phyloP scores from a whole-genome alignment of 1,284 basidiomycete species.

The Puccinia hordei region DNA sequence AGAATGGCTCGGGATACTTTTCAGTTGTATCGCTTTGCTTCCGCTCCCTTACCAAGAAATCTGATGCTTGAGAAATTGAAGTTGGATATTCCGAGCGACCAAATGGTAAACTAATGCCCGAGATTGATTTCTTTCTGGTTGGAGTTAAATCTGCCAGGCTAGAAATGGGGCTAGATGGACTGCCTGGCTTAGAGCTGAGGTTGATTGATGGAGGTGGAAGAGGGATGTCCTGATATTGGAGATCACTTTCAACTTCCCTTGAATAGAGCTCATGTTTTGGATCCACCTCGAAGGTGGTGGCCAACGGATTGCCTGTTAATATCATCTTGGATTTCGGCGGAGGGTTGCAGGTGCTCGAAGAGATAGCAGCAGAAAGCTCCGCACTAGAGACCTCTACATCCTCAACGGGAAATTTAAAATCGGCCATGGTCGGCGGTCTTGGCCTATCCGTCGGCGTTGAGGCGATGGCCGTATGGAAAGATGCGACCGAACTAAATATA shows the following conservation, averaged over 20 bases:
- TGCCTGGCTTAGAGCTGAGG: not conserved
- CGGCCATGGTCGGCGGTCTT: not conserved
- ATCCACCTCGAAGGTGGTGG: not conserved
- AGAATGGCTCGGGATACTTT: not conserved
- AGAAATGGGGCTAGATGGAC: not conserved
- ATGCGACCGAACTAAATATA: too few species aligned
- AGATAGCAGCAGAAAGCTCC: not conserved
- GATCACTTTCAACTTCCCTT: not conserved
- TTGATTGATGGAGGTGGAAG: not conserved
- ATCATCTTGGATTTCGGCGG: too few species aligned
- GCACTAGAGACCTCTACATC: not conserved
- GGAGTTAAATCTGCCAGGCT: not conserved
- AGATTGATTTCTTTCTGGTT: not conserved
- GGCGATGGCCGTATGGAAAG: too few species aligned
- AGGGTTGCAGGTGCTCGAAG: too few species aligned
- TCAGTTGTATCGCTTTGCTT: not conserved
- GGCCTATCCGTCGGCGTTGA: not conserved
- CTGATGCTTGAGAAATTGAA: not conserved
- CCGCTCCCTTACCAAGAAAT: not conserved
- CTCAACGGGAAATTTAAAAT: not conserved
- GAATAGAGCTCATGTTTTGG: not conserved
- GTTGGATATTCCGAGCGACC: not conserved
- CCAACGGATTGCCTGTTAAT: not conserved
- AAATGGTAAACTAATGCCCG: not conserved
- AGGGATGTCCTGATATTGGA: slow-evolving; percentile 6